A percentile compares a stretch with the other conserved stretches of the same genome.
phyloP scores from a whole-genome alignment of 306 rosid genomes.

The Inga oerstediana region DNA sequence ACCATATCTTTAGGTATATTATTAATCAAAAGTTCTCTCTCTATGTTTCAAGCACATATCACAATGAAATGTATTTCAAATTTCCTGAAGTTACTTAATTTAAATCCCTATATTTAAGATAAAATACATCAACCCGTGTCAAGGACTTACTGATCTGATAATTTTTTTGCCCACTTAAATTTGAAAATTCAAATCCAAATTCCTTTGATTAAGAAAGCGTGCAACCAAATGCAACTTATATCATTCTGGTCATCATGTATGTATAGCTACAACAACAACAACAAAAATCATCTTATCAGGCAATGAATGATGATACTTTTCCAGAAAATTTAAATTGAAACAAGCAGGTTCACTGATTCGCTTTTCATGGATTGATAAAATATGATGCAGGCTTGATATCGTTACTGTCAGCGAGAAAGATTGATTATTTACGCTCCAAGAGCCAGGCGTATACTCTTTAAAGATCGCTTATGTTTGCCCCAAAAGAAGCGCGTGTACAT shows the following conservation, averaged over 20 bases:
- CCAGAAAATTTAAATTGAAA: neutral
- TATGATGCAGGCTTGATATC: neutral
- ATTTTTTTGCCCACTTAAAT: neutral
- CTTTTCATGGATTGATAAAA: conserved; percentile 1
- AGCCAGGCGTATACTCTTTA: neutral
- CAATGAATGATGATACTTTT: neutral
- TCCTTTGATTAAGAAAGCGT: neutral
- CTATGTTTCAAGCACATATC: neutral
- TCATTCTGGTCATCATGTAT: neutral
- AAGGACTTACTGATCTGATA: neutral
- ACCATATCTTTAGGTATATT: too few species aligned
- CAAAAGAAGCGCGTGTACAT: neutral
- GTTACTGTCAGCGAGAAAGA: neutral
- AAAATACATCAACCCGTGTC: neutral
- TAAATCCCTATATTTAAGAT: neutral
- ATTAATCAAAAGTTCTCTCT: too few species aligned
- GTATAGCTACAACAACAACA: neutral
- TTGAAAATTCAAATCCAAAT: neutral
- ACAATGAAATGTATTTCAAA: neutral
- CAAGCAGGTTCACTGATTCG: neutral
- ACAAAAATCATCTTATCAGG: neutral
- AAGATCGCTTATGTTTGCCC: conserved; percentile 3
- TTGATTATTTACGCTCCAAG: conserved; percentile 1
- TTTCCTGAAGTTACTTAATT: neutral
- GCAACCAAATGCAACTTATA: neutral